Percentiles rank a stretch among this genome's conserved stretches.
Conservation (phyloP, 1,139 yeast genomes). For the Waltiozyma sp. region DNA sequence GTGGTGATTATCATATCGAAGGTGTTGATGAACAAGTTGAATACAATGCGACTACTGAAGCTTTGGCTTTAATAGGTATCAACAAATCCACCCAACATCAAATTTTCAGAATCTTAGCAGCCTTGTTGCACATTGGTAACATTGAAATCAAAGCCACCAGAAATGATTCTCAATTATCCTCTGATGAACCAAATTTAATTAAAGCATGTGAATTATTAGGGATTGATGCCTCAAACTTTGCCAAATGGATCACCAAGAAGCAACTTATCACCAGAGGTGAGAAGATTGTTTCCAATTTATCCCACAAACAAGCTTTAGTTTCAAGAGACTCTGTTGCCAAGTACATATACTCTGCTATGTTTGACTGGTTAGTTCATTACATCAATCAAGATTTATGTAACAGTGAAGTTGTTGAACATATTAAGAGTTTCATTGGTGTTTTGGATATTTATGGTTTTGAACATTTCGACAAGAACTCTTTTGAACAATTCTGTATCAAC, state of each 20-base stretch:
- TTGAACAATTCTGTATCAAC: slow-evolving; percentile 95
- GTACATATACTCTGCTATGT: slow-evolving; percentile 82
- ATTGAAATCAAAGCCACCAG: slow-evolving; percentile 80
- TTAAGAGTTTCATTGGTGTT: slow-evolving; percentile 83
- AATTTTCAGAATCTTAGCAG: slow-evolving; percentile 75
- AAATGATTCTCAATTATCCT: slow-evolving; percentile 68
- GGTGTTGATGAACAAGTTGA: slow-evolving; percentile 80
- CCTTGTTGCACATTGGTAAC: slow-evolving; percentile 87
- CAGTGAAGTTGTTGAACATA: slow-evolving; percentile 46
- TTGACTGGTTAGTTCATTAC: slow-evolving; percentile 88
- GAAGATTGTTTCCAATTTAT: slow-evolving; percentile 77
- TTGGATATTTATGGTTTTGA: slow-evolving; percentile 97
- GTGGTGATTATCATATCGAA: slow-evolving; percentile 55
- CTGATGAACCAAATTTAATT: slow-evolving; percentile 78
- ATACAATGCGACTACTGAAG: slow-evolving; percentile 61
- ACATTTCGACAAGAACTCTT: slow-evolving; percentile 87
- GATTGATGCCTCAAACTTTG: slow-evolving; percentile 59
- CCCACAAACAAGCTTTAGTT: slow-evolving; percentile 75
- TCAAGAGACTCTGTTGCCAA: slow-evolving; percentile 96
- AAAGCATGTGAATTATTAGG: slow-evolving; percentile 84
- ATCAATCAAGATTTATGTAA: slow-evolving; percentile 78
- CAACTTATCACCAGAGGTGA: slow-evolving; percentile 91
- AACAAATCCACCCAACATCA: slow-evolving; percentile 45
- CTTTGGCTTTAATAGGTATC: slow-evolving; percentile 74
- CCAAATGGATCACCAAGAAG: slow-evolving; percentile 90